These are phyloP conservation scores for Rhizopogon rudus DNA, from an alignment of 768 basidiomycete species.

Conservation along the genomic window DNA sequence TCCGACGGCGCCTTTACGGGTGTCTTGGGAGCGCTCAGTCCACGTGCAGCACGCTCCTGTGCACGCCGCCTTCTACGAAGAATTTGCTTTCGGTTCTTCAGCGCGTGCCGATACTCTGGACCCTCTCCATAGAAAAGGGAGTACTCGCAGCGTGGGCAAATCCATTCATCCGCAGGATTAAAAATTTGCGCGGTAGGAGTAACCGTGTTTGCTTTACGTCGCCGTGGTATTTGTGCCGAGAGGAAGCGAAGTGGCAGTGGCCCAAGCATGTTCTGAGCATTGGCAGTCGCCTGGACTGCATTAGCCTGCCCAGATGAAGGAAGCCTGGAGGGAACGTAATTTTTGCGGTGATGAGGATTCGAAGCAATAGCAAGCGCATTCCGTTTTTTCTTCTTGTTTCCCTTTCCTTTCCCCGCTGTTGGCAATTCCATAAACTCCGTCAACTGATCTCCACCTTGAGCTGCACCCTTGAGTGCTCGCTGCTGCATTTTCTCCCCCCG, in stretches of 20 bases:
- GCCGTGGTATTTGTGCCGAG: slow-evolving; percentile 57
- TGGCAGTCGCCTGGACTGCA: slow-evolving; percentile 34
- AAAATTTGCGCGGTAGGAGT: slow-evolving; percentile 33
- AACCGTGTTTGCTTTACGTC: slow-evolving; percentile 22
- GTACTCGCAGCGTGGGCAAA: slow-evolving; percentile 94
- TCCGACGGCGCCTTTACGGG: slow-evolving; percentile 14
- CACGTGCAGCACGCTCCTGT: slow-evolving; percentile 55
- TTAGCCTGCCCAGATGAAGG: slow-evolving; percentile 43
- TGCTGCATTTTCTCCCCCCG: slow-evolving; percentile 35
- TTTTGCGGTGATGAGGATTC: slow-evolving; percentile 92
- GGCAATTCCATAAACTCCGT: slow-evolving; percentile 36
- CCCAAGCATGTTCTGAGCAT: slow-evolving; percentile 46
- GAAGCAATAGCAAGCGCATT: slow-evolving; percentile 87
- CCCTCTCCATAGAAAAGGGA: slow-evolving; percentile 88
- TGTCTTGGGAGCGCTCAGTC: slow-evolving; percentile 19
- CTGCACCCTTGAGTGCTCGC: slow-evolving; percentile 25
- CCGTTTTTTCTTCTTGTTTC: slow-evolving; percentile 89
- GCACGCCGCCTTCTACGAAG: slow-evolving; percentile 65
- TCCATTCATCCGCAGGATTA: slow-evolving; percentile 80
- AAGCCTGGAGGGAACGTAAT: slow-evolving; percentile 86
- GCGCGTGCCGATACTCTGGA: slow-evolving; percentile 52
- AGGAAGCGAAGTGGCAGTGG: slow-evolving; percentile 65
- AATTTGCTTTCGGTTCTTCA: slow-evolving; percentile 75
- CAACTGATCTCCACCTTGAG: slow-evolving; percentile 28
- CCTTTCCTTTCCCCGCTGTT: slow-evolving; percentile 21